phyloP scores from a whole-genome alignment of 1,284 basidiomycete genomes.

The Cerrena zonata region DNA sequence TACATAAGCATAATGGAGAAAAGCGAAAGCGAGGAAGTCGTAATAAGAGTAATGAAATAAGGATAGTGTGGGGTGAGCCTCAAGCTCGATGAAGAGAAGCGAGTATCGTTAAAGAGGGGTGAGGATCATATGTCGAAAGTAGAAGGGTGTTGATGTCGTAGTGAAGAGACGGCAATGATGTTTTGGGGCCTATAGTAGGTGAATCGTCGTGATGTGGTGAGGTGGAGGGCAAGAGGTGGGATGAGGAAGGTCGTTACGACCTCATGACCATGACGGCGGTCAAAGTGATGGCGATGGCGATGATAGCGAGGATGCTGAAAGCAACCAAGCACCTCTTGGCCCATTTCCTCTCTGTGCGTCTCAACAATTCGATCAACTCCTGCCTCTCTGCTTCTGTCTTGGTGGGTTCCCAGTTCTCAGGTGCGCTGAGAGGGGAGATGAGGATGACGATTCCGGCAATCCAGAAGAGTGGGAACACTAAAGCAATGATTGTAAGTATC shows the following conservation, averaged over 20 bases:
- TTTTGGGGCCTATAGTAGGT: not conserved
- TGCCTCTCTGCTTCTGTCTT: constrained; percentile 33
- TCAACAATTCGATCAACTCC: constrained; percentile 32
- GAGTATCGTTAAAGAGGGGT: not conserved
- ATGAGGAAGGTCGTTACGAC: constrained; percentile 1
- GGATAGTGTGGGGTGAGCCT: not conserved
- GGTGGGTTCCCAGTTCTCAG: constrained; percentile 33
- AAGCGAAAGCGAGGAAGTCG: not conserved
- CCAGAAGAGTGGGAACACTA: constrained; percentile 43
- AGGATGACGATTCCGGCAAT: constrained; percentile 34
- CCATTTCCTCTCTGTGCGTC: constrained; percentile 35
- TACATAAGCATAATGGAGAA: not conserved
- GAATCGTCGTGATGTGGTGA: not conserved
- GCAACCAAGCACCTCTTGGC: constrained; percentile 34
- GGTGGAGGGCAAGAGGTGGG: not conserved
- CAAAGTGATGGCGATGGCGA: constrained; percentile 13
- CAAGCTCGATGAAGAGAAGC: not conserved
- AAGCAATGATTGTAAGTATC: not conserved
- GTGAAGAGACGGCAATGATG: not conserved
- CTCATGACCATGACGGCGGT: constrained; percentile 13
- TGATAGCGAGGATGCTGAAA: constrained; percentile 13
- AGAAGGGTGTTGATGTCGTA: not conserved
- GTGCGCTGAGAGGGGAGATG: constrained; percentile 32
- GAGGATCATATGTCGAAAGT: not conserved
- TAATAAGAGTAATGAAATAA: constrained; percentile 1